Evolutionary conservation across 2,329 filamentous ascomycete species (phyloP), one percentile per base, ranked within the genome.

Genomic region (Fusarium compactum): DNA sequence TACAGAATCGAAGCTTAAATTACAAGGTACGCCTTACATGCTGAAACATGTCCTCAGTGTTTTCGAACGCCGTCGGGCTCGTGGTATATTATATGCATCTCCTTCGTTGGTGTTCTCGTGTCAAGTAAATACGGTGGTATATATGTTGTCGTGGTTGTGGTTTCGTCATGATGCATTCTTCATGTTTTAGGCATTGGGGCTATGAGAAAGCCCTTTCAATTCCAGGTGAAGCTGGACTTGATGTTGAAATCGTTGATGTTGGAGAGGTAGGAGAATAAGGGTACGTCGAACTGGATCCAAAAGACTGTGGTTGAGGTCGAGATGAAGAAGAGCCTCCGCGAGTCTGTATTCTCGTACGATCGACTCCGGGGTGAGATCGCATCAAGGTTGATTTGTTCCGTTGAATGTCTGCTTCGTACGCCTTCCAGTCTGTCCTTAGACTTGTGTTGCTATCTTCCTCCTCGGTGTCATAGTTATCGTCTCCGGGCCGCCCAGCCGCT

Each of bases 361-460:
- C 70, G 11, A 79, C 50, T 32, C 75, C 74, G 6, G 79, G 78
- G 54, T 80, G 79, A 24, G 57, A 58, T 45, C 71, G 65, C 43
- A 78, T 73, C 9, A 78, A 75, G 8, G 64, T 65, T 5, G 73
- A 73, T 45, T 74, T 71, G 14, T 80, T 77, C 11, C 62, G 71
- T 47, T 78, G 76, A 5, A 78, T 54, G 38, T 74, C 72, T 4
- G 82, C 81, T 68, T 84, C 82, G 67, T 78, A 79, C 27, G 78
- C 78, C 65, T 83, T 84, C 79, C 78, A 82, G 38, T 82, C 79
- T 3, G 73, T 76, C 34, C 70, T 76, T 3, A 79, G 61, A 12
- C 60, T 67, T 16, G 65, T 58, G 41, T 47, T 56, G 29, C 41
- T 40, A 16, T 74, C 69, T 25, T 74, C 73, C 58, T 75, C 41